Evolutionary conservation across 768 basidiomycete genomes (phyloP).

Genomic region (Gelatoporia subvermispora): DNA sequence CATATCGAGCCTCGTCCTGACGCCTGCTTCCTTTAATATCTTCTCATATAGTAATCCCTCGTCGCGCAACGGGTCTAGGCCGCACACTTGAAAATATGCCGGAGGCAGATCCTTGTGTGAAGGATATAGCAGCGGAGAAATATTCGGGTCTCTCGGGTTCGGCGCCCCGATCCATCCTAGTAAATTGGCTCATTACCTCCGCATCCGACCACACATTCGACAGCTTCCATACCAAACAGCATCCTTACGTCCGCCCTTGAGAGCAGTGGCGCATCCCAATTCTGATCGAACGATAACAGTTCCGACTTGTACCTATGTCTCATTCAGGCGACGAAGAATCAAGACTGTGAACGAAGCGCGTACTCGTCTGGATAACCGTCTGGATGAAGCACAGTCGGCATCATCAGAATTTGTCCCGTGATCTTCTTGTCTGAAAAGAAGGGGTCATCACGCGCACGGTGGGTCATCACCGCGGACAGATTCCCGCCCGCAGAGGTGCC

Average conservation of each 20-base stretch:
- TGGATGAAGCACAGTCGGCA: conserved; percentile 13
- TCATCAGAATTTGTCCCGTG: conserved; percentile 22
- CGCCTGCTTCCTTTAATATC: conserved; percentile 17
- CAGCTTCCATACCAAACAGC: background rate
- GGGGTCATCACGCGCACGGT: conserved; percentile 22
- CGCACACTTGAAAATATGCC: conserved; percentile 20
- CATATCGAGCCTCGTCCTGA: conserved; percentile 18
- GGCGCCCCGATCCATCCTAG: background rate
- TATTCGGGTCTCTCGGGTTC: conserved; percentile 3
- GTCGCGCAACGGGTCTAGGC: conserved; percentile 24
- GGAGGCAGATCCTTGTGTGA: conserved; percentile 18
- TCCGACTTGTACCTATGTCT: conserved; percentile 13
- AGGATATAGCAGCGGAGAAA: conserved; percentile 17
- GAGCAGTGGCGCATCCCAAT: conserved; percentile 16
- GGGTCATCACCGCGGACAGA: conserved; percentile 17
- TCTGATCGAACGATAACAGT: conserved; percentile 18
- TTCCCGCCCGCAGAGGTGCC: conserved; percentile 23
- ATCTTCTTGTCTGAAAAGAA: conserved; percentile 15
- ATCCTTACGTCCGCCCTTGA: conserved; percentile 1
- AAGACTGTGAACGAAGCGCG: too few relatives aligned
- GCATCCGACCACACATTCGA: background rate
- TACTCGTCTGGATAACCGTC: conserved; percentile 14
- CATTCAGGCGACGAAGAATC: background rate
- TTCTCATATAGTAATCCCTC: conserved; percentile 24
- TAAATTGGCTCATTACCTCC: background rate